Evolutionary conservation across 768 basidiomycete genomes (phyloP).

Genomic region (Leccinum variicolor): DNA sequence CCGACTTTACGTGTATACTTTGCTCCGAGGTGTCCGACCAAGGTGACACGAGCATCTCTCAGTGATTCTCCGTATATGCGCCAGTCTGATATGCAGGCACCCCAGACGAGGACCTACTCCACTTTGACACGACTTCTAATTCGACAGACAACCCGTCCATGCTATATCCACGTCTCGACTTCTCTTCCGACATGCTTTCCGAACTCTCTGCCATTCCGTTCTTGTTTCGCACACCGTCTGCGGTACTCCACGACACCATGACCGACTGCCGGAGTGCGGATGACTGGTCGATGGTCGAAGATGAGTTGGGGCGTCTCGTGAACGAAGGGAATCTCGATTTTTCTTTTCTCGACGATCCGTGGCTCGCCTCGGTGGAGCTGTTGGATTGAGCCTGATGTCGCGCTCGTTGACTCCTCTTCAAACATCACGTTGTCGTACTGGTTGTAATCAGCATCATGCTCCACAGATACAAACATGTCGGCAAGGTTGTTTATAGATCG

Average conservation of each 20-base stretch:
- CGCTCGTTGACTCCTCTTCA: not conserved
- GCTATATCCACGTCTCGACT: slow-evolving; percentile 9
- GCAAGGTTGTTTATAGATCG: not conserved
- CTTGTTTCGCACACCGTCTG: slow-evolving; percentile 23
- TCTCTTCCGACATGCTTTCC: slow-evolving; percentile 9
- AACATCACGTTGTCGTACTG: not conserved
- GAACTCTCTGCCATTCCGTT: slow-evolving; percentile 32
- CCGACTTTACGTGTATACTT: slow-evolving; percentile 19
- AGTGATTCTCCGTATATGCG: slow-evolving; percentile 16
- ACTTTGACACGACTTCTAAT: not conserved
- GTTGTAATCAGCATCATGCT: not conserved
- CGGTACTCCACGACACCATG: not conserved
- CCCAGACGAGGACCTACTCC: slow-evolving; percentile 3
- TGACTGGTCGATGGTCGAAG: slow-evolving; percentile 20
- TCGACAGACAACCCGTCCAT: not conserved
- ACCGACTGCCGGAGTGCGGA: not conserved
- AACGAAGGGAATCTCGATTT: slow-evolving; percentile 23
- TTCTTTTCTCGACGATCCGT: slow-evolving; percentile 23
- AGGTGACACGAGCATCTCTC: slow-evolving; percentile 20
- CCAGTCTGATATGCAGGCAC: slow-evolving; percentile 15
- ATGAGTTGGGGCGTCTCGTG: slow-evolving; percentile 18
- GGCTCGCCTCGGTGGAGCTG: slow-evolving; percentile 14
- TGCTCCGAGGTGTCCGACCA: slow-evolving; percentile 13
- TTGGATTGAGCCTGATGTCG: slow-evolving; percentile 4
- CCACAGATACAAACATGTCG: not conserved